Conservation (phyloP, 2,329 filamentous ascomycete species). For the Neospermospora avenae region DNA sequence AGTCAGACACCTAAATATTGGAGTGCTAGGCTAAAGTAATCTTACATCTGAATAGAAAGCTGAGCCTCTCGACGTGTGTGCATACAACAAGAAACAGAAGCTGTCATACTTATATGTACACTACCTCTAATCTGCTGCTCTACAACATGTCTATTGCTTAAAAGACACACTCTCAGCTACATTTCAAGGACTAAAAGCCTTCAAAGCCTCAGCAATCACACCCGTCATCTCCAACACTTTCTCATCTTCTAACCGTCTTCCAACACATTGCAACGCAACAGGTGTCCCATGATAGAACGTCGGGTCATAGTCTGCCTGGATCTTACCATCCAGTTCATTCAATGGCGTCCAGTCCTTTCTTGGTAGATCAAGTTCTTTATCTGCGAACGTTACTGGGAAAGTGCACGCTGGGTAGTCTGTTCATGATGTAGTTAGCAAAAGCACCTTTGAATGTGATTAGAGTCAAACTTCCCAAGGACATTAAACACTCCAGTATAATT, state of each 20-base stretch:
- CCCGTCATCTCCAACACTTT: conserved; percentile 39
- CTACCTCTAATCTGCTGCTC: too few species aligned
- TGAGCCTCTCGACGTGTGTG: too few species aligned
- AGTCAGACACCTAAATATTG: too few species aligned
- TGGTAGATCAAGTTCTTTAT: conserved; percentile 38
- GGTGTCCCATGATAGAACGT: conserved; percentile 34
- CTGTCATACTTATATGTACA: too few species aligned
- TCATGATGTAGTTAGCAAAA: conserved; percentile 11
- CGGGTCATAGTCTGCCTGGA: conserved; percentile 34
- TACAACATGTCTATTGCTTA: too few species aligned
- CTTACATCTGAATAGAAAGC: too few species aligned
- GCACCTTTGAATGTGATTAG: neutral
- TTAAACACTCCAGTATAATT: conserved; percentile 34
- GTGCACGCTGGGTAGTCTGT: conserved; percentile 37
- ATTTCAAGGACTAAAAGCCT: conserved; percentile 1
- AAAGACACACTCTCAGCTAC: neutral
- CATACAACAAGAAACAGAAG: too few species aligned
- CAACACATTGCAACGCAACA: conserved; percentile 32
- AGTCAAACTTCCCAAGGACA: conserved; percentile 29
- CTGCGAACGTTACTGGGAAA: conserved; percentile 43
- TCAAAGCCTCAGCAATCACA: conserved; percentile 36
- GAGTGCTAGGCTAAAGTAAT: too few species aligned
- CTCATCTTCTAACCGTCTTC: conserved; percentile 33
- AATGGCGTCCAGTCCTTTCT: conserved; percentile 27
- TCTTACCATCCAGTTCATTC: conserved; percentile 28